A percentile compares a stretch with the other conserved stretches of the same genome.
Evolutionary conservation across 1,139 yeast genomes (phyloP).

Genomic region (Suhomyces panamericanus): DNA sequence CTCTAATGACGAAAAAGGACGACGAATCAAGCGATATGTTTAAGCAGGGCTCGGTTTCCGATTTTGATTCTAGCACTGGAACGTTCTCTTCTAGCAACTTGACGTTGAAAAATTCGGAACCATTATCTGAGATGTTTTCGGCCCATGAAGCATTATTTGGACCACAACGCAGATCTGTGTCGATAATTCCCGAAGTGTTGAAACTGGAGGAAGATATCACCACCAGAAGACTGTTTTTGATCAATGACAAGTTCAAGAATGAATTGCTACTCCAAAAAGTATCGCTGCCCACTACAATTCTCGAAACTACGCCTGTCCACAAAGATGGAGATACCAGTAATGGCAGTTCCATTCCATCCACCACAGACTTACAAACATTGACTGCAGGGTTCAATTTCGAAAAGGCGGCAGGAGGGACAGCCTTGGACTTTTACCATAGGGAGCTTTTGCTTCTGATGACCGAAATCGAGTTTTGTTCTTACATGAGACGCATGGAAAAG

Average conservation of each 20-base stretch:
- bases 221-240: constrained; percentile 3
- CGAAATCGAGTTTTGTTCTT: constrained; percentile 63
- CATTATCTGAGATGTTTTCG: constrained; percentile 28
- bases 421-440: constrained; percentile 51
- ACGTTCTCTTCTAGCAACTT: not conserved
- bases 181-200: not conserved
- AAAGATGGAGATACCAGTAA: constrained; percentile 14
- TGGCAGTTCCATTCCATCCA: constrained; percentile 3
- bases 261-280: constrained; percentile 20
- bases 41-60: not conserved
- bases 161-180: constrained; percentile 11
- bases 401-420: constrained; percentile 22
- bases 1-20: not conserved
- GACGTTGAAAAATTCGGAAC: constrained; percentile 16
- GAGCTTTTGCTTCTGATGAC: constrained; percentile 59
- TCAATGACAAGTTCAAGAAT: constrained; percentile 19
- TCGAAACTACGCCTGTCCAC: constrained; percentile 26
- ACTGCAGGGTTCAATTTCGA: not conserved
- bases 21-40: not conserved
- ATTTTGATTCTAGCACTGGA: not conserved
- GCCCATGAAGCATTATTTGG: constrained; percentile 38
- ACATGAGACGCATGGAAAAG: constrained; percentile 53
- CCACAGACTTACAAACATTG: not conserved
- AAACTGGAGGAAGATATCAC: constrained; percentile 1
- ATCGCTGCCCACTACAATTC: constrained; percentile 27